phyloP scores from a whole-genome alignment of 2,329 filamentous ascomycete species.

The Pseudopyrenochaeta lycopersici region DNA sequence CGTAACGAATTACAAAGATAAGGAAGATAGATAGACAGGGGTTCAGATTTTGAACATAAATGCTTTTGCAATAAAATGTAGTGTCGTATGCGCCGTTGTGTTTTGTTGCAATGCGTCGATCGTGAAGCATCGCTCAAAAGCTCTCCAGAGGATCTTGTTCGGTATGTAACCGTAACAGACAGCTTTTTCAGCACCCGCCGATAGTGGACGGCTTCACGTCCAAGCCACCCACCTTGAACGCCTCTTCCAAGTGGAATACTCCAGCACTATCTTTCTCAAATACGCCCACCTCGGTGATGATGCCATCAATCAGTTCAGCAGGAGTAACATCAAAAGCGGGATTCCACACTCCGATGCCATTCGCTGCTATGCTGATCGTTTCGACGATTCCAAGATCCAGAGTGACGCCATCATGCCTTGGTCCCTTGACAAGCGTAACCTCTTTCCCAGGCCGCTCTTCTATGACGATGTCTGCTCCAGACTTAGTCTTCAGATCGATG shows the following conservation, averaged over 20 bases:
- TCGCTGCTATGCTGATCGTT: slow-evolving; percentile 79
- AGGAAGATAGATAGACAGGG: slow-evolving; percentile 1
- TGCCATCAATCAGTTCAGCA: slow-evolving; percentile 84
- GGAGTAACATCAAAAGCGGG: slow-evolving; percentile 97
- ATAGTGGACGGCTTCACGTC: slow-evolving; percentile 42
- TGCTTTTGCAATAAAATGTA: not conserved
- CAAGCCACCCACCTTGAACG: slow-evolving; percentile 47
- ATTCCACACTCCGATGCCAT: slow-evolving; percentile 89
- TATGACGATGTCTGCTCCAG: slow-evolving; percentile 83
- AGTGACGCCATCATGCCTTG: slow-evolving; percentile 69
- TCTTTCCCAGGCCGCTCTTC: slow-evolving; percentile 86
- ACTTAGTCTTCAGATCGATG: slow-evolving; percentile 83
- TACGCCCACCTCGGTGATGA: slow-evolving; percentile 91
- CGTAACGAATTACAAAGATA: not conserved
- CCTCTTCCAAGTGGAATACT: slow-evolving; percentile 66
- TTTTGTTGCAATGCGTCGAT: not conserved
- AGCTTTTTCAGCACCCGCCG: slow-evolving; percentile 36
- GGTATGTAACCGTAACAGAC: not conserved
- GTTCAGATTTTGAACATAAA: not conserved
- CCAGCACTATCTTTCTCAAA: slow-evolving; percentile 79
- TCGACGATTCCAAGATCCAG: slow-evolving; percentile 71
- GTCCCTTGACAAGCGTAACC: slow-evolving; percentile 84
- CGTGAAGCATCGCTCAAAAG: not conserved
- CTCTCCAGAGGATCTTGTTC: not conserved
- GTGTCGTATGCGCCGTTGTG: not conserved